Conservation (phyloP, 1,284 basidiomycete genomes). For the Taiwanofungus camphoratus region DNA sequence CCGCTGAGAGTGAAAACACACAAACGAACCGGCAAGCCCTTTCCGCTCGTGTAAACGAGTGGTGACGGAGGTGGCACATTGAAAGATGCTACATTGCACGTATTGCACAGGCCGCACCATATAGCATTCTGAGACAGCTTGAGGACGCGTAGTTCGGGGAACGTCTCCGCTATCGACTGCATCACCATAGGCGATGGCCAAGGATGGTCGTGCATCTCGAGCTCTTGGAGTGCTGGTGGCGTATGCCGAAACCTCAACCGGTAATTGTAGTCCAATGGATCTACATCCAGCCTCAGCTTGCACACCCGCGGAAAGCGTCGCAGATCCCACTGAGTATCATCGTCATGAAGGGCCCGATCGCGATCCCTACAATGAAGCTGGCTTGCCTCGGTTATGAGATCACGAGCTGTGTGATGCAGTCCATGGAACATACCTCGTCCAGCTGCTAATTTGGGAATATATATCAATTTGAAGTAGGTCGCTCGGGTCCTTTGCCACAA, state of each 20-base stretch:
- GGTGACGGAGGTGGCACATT: slow-evolving; percentile 12
- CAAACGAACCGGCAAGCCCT: slow-evolving; percentile 18
- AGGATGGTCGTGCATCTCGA: slow-evolving; percentile 16
- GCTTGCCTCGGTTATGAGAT: neutral
- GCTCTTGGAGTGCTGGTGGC: slow-evolving; percentile 12
- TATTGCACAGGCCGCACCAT: slow-evolving; percentile 19
- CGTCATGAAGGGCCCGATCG: slow-evolving; percentile 9
- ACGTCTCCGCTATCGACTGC: slow-evolving; percentile 10
- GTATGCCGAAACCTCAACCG: slow-evolving; percentile 12
- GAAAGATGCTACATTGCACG: slow-evolving; percentile 16
- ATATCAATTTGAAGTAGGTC: slow-evolving; percentile 5
- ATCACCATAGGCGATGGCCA: slow-evolving; percentile 16
- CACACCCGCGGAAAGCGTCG: slow-evolving; percentile 12
- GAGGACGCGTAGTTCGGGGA: slow-evolving; percentile 12
- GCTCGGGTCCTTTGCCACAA: slow-evolving; percentile 10
- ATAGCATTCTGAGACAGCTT: slow-evolving; percentile 15
- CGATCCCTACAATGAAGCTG: neutral
- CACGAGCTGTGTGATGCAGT: neutral
- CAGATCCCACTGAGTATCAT: slow-evolving; percentile 13
- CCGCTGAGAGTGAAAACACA: neutral
- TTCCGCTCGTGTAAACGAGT: slow-evolving; percentile 14
- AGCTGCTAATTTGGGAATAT: slow-evolving; percentile 7
- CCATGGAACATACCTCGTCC: slow-evolving; percentile 12
- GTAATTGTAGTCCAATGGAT: slow-evolving; percentile 5
- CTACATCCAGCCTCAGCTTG: slow-evolving; percentile 15